These are phyloP conservation scores for Lactarius deliciosus DNA, from an alignment of 768 basidiomycete species.

Conservation along the genomic window DNA sequence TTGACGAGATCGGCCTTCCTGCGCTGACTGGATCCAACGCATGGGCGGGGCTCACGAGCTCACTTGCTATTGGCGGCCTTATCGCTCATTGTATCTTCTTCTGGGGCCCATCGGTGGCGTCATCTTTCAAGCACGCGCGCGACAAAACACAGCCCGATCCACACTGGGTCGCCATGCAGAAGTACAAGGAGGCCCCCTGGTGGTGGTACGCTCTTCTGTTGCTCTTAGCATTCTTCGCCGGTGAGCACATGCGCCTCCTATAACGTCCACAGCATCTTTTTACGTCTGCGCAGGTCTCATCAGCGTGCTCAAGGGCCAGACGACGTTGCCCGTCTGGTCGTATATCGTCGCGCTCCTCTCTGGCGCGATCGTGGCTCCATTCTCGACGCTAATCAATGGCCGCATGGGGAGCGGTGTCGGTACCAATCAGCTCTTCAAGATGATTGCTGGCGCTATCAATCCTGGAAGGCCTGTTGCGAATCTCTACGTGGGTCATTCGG, in stretches of 20 bases:
- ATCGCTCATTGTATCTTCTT: conserved; percentile 55
- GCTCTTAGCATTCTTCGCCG: conserved; percentile 54
- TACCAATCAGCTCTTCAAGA: conserved; percentile 63
- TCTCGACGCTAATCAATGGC: conserved; percentile 55
- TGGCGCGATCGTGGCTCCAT: conserved; percentile 48
- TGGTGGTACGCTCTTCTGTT: conserved; percentile 59
- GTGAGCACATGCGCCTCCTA: conserved; percentile 36
- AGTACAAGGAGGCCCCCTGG: conserved; percentile 59
- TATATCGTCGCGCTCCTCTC: conserved; percentile 56
- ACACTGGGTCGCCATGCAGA: conserved; percentile 59
- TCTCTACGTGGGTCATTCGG: conserved; percentile 48
- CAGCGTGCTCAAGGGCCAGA: conserved; percentile 56
- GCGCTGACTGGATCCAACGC: conserved; percentile 49
- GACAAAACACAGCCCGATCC: conserved; percentile 51
- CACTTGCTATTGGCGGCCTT: conserved; percentile 53
- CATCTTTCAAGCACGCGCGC: conserved; percentile 51
- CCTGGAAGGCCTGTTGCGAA: conserved; percentile 68
- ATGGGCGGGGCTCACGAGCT: conserved; percentile 48
- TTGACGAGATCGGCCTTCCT: conserved; percentile 45
- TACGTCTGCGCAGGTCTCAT: conserved; percentile 16
- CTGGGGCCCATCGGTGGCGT: conserved; percentile 52
- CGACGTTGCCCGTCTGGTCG: conserved; percentile 63
- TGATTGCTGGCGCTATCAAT: conserved; percentile 59
- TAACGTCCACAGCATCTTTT: background rate
- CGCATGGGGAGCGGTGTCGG: conserved; percentile 61